Base-by-base conservation (phyloP, 1,284 basidiomycete genomes). In the Cerrena zonata region DNA sequence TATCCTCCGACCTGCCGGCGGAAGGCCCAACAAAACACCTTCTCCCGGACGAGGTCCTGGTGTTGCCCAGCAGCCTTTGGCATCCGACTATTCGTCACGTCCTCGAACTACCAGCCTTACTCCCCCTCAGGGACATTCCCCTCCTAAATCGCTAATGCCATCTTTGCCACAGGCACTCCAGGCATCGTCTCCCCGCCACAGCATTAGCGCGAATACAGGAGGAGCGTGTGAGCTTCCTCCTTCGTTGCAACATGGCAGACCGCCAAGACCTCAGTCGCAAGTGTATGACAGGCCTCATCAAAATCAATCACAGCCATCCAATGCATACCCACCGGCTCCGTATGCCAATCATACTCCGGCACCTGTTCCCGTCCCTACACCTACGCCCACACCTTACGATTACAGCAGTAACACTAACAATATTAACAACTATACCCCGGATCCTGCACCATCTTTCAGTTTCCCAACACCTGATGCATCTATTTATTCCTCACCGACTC, bases 1-100 rank as follows among this genome's bases (percentile, higher is more conserved):
- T 3, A 65, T 69, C 26, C 68, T 78, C 12, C 73, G 72, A n/a
- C 69, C 76, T 11, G 74, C 74, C n/a, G 56, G 19, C 11, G 24
- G 43, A 19, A 11, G 43, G 12, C 23, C n/a, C 25, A 5, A 5
- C 15, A 34, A 27, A 19, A 47, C 24, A n/a, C 45, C 54, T 43
- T 43, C 27, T 57, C 50, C 49, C 51, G 26, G 44, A 57, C 36
- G 11, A 11, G 34, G 11, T 11, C 34, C 34, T 36, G 21, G 10
- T 22, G 39, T 18, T 10, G 7, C 15, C 15, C 30, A 34, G 15
- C 7, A 34, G 30, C 30, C 30, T 15, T 15, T 40, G 18, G 10
- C 21, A 40, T 18, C 39, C 10, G 51, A 54, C 48, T 39, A 47
- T 36, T 46, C 56, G 3, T 19, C 45, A 59, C 38, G 38, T 54